A percentile compares a stretch with the other conserved stretches of the same genome.
These are phyloP conservation scores for Trichoderma atrobrunneum DNA, from an alignment of 2,329 filamentous ascomycete genomes.

Conservation along the genomic window DNA sequence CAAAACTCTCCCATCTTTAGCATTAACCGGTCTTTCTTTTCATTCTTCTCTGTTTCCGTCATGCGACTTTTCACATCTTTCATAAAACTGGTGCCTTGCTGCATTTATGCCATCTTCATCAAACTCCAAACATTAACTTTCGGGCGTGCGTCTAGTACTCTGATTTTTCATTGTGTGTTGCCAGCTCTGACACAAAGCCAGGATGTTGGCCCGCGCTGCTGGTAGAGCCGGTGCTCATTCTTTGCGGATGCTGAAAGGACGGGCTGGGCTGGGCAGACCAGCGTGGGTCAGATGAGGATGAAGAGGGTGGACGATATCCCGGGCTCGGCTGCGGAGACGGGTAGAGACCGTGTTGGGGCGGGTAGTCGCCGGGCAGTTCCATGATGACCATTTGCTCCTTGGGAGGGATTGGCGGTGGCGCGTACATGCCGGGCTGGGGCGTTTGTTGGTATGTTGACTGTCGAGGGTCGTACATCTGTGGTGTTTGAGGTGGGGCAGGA, in stretches of 20 bases:
- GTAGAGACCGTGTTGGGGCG: slow-evolving; percentile 28
- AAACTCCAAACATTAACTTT: background rate
- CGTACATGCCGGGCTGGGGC: slow-evolving; percentile 23
- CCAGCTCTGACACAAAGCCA: slow-evolving; percentile 45
- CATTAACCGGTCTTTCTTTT: background rate
- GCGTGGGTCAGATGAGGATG: slow-evolving; percentile 27
- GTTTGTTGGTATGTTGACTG: slow-evolving; percentile 21
- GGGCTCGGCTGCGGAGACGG: slow-evolving; percentile 27
- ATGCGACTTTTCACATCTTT: background rate
- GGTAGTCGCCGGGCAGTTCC: slow-evolving; percentile 51
- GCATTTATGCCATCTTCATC: background rate
- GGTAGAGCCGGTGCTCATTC: slow-evolving; percentile 28
- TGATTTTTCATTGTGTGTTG: slow-evolving; percentile 48
- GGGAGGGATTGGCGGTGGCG: slow-evolving; percentile 27
- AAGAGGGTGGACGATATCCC: slow-evolving; percentile 27
- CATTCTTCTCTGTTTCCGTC: background rate
- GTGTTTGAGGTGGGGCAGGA: slow-evolving; percentile 9
- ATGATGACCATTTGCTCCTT: slow-evolving; percentile 31
- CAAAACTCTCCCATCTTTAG: background rate
- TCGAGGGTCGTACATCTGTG: slow-evolving; percentile 20
- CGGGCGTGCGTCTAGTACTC: slow-evolving; percentile 34
- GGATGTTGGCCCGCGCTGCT: slow-evolving; percentile 38
- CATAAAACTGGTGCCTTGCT: background rate
- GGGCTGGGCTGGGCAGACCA: slow-evolving; percentile 41
- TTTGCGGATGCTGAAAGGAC: slow-evolving; percentile 24